Percentiles rank a stretch among this genome's conserved stretches.
Evolutionary conservation across 345 rosid genomes (phyloP).

Genomic region (Populus simonii): DNA sequence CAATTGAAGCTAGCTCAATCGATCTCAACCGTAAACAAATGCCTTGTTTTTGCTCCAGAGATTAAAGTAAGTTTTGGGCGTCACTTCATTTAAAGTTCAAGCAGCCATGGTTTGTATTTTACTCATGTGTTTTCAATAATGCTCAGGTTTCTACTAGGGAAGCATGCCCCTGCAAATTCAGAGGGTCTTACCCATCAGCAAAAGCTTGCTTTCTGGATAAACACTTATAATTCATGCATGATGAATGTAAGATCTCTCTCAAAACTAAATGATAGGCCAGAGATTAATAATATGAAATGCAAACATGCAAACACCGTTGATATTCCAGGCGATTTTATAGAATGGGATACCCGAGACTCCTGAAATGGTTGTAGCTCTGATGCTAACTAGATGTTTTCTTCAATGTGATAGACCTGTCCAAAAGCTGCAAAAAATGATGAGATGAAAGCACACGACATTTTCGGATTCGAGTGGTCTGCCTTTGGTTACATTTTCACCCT

Average conservation of each 20-base stretch:
- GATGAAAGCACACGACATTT: constrained; percentile 55
- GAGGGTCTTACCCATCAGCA: constrained; percentile 81
- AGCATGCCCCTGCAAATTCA: constrained; percentile 64
- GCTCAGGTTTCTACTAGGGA: constrained; percentile 63
- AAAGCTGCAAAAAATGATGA: constrained; percentile 71
- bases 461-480: constrained; percentile 86
- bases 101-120: constrained; percentile 4
- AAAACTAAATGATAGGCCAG: neutral
- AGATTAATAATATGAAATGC: neutral
- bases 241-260: constrained; percentile 61
- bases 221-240: constrained; percentile 77
- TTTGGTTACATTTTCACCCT: constrained; percentile 75
- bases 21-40: constrained; percentile 55
- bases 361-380: constrained; percentile 72
- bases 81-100: neutral
- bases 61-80: constrained; percentile 53
- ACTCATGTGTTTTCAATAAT: constrained; percentile 14
- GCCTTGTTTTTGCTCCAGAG: constrained; percentile 63
- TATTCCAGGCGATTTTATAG: constrained; percentile 67
- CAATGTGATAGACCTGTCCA: constrained; percentile 50
- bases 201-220: constrained; percentile 97
- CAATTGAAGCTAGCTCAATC: constrained; percentile 52
- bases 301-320: neutral
- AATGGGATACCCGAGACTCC: constrained; percentile 75
- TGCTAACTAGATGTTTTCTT: constrained; percentile 22